These are phyloP conservation scores for Kalmanozyma brasiliensis DNA, from an alignment of 1,284 basidiomycete species.

Conservation along the genomic window DNA sequence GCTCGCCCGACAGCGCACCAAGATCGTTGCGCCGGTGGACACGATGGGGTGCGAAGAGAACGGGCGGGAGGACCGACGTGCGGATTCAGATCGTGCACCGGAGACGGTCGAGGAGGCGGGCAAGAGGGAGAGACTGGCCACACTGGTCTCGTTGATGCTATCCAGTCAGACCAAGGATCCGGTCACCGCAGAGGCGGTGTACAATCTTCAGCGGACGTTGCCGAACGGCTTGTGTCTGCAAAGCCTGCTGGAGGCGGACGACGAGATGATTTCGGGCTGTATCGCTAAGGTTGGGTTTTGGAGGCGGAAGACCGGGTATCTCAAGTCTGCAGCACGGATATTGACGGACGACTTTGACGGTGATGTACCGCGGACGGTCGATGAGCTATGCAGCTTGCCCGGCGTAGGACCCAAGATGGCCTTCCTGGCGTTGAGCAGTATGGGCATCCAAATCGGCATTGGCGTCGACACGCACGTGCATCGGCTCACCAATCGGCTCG, in stretches of 20 bases:
- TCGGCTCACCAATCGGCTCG: slow-evolving; percentile 87
- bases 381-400: slow-evolving; percentile 58
- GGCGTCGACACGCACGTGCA: slow-evolving; percentile 97
- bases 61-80: slow-evolving; percentile 49
- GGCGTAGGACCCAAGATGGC: slow-evolving; percentile 69
- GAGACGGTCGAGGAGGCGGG: slow-evolving; percentile 46
- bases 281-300: slow-evolving; percentile 94
- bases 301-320: slow-evolving; percentile 79
- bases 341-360: slow-evolving; percentile 47
- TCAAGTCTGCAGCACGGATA: slow-evolving; percentile 52
- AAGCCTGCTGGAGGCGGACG: slow-evolving; percentile 77
- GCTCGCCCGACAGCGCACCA: slow-evolving; percentile 46
- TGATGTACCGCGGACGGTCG: slow-evolving; percentile 58
- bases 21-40: slow-evolving; percentile 66
- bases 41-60: slow-evolving; percentile 67
- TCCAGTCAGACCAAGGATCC: slow-evolving; percentile 83
- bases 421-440: slow-evolving; percentile 76
- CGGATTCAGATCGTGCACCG: slow-evolving; percentile 35
- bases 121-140: slow-evolving; percentile 82
- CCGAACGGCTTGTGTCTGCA: slow-evolving; percentile 81
- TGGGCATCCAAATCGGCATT: slow-evolving; percentile 92
- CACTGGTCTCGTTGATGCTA: slow-evolving; percentile 91
- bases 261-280: slow-evolving; percentile 75
- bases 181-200: slow-evolving; percentile 80
- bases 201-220: slow-evolving; percentile 78